A percentile compares a stretch with the other conserved stretches of the same genome.
These are phyloP conservation scores for Metschnikowia dekortorum DNA, from an alignment of 805 yeast genomes.

Conservation along the genomic window DNA sequence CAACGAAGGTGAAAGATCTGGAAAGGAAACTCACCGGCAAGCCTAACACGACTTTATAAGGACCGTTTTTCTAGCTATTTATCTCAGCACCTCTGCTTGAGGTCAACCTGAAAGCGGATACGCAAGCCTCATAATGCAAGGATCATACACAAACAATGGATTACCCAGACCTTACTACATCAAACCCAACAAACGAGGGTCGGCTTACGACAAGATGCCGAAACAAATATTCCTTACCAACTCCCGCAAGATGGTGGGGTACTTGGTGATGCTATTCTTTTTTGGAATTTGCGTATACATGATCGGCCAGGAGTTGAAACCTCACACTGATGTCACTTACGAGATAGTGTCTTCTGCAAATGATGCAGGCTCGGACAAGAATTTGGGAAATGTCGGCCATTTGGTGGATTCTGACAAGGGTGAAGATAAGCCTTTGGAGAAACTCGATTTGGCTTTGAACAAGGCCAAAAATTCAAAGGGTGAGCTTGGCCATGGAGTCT, in stretches of 20 bases:
- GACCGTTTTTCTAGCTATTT: too few relatives aligned
- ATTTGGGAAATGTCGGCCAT: constrained; percentile 26
- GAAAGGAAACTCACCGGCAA: not conserved
- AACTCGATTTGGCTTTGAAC: constrained; percentile 35
- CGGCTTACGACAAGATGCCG: constrained; percentile 34
- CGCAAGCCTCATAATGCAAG: constrained; percentile 33
- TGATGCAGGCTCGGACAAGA: constrained; percentile 7
- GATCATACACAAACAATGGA: constrained; percentile 38
- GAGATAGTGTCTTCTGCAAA: constrained; percentile 21
- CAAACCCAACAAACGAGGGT: constrained; percentile 37
- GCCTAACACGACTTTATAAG: not conserved
- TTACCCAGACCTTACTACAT: constrained; percentile 44
- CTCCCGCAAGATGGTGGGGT: constrained; percentile 36
- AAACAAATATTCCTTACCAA: constrained; percentile 31
- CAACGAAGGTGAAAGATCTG: not conserved
- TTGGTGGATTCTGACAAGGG: constrained; percentile 23
- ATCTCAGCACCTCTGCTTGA: not conserved
- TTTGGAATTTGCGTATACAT: constrained; percentile 34
- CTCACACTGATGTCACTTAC: constrained; percentile 23
- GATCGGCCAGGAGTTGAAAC: constrained; percentile 34
- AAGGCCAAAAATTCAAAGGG: constrained; percentile 37
- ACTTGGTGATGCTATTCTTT: constrained; percentile 27
- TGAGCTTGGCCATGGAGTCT: constrained; percentile 35
- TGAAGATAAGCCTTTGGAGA: constrained; percentile 31
- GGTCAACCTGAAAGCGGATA: not conserved